These are phyloP conservation scores for Vaccinium myrtillus DNA, from an alignment of 148 eudicot genomes.

Conservation along the genomic window DNA sequence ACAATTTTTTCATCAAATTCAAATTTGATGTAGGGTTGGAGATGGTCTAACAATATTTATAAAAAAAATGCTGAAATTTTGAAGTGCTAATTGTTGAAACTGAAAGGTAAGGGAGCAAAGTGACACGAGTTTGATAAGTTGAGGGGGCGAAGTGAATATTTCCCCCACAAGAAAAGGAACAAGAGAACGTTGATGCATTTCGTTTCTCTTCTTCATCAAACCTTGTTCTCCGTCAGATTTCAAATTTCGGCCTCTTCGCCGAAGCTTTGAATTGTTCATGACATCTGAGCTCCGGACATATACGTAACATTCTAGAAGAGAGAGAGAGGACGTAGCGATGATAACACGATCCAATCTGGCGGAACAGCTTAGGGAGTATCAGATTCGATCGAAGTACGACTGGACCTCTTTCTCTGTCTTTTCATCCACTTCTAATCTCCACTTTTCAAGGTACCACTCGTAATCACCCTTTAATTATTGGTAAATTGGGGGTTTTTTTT, in stretches of 20 bases:
- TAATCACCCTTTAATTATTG: not conserved
- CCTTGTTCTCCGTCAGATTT: not conserved
- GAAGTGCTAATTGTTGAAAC: too few relatives aligned
- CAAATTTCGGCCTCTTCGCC: not conserved
- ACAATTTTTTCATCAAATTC: too few relatives aligned
- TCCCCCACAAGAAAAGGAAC: not conserved
- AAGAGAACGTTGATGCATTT: not conserved
- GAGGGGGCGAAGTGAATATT: not conserved
- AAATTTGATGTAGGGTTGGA: too few relatives aligned
- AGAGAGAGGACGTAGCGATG: constrained; percentile 39
- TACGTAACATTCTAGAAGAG: not conserved
- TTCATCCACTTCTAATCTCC: constrained; percentile 58
- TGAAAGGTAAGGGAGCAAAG: too few relatives aligned
- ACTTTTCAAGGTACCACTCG: constrained; percentile 56
- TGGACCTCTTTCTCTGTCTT: constrained; percentile 89
- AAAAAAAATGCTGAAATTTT: too few relatives aligned
- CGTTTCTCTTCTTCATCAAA: constrained; percentile 13
- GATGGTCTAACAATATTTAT: too few relatives aligned
- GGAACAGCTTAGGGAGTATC: constrained; percentile 90
- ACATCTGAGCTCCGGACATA: constrained; percentile 7
- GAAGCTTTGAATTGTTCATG: not conserved
- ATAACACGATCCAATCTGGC: constrained; percentile 91
- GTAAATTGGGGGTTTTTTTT: not conserved
- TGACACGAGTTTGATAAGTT: not conserved
- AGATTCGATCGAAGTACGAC: constrained; percentile 81